Percentiles rank a stretch among this genome's conserved stretches.
Evolutionary conservation across 441 rosid genomes (phyloP).

Genomic region (Viola pubescens): DNA sequence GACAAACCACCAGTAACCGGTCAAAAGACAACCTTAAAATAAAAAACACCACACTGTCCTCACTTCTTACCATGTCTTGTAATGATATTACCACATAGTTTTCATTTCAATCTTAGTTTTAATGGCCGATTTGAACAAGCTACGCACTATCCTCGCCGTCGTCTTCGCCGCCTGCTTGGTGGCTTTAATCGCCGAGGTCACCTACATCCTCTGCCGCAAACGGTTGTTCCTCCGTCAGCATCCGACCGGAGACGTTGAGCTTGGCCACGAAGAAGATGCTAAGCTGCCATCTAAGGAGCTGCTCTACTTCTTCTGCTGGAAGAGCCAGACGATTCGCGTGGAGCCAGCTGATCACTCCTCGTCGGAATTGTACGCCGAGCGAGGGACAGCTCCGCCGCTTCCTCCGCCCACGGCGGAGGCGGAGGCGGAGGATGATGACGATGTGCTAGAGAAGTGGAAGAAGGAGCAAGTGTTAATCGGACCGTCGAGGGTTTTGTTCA

Average conservation of each 20-base stretch:
- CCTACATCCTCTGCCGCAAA: conserved; percentile 46
- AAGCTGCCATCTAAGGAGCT: conserved; percentile 55
- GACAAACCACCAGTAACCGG: not conserved
- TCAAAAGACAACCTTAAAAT: not conserved
- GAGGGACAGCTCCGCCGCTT: conserved; percentile 20
- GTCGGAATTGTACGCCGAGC: not conserved
- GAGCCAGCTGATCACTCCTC: conserved; percentile 28
- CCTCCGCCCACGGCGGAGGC: conserved; percentile 11
- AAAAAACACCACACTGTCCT: not conserved
- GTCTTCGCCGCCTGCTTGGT: conserved; percentile 35
- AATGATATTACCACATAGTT: too few species aligned
- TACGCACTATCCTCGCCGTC: conserved; percentile 28
- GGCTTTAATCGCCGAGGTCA: conserved; percentile 30
- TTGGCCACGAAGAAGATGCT: conserved; percentile 14
- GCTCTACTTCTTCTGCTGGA: conserved; percentile 62
- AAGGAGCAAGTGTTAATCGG: conserved; percentile 40
- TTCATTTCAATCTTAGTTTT: too few species aligned
- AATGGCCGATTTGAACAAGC: conserved; percentile 30
- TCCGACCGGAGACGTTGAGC: conserved; percentile 11
- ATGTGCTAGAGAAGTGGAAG: conserved; percentile 21
- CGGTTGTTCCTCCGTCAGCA: conserved; percentile 8
- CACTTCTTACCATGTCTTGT: too few species aligned
- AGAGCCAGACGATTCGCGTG: conserved; percentile 40
- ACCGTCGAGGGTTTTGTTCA: conserved; percentile 51
- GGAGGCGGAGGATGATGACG: conserved; percentile 18